Evolutionary conservation across 306 rosid species (phyloP).

Genomic region (Quillaja saponaria): DNA sequence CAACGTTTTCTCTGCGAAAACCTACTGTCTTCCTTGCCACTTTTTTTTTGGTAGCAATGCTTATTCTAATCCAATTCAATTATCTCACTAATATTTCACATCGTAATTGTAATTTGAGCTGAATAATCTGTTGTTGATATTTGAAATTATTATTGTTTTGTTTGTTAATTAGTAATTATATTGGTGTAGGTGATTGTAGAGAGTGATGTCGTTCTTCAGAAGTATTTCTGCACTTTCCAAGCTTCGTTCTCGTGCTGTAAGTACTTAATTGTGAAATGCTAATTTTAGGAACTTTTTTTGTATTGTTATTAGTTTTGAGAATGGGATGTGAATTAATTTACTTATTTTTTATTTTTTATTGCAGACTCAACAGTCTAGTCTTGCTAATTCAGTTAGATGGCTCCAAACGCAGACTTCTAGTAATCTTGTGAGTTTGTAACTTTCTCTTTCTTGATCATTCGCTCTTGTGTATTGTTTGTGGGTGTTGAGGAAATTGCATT

Average conservation of each 20-base stretch:
- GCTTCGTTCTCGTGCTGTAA: conserved; percentile 83
- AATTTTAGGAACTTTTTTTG: background rate
- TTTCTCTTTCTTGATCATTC: conserved; percentile 15
- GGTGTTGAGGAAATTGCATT: background rate
- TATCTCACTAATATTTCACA: too few species aligned
- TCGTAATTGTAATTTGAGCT: conserved; percentile 6
- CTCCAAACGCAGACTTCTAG: conserved; percentile 68
- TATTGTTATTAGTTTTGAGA: background rate
- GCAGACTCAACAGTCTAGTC: conserved; percentile 77
- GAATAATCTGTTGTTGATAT: background rate
- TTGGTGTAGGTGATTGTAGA: conserved; percentile 11
- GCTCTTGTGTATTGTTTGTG: background rate
- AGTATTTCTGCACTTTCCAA: conserved; percentile 68
- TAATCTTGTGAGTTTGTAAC: conserved; percentile 64
- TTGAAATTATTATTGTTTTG: background rate
- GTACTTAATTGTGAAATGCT: conserved; percentile 11
- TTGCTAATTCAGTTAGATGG: conserved; percentile 79
- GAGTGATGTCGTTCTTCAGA: conserved; percentile 60
- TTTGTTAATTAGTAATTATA: background rate
- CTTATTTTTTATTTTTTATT: conserved; percentile 17
- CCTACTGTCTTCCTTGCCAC: background rate
- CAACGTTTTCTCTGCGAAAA: background rate
- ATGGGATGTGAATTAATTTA: background rate
- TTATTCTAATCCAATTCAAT: background rate
- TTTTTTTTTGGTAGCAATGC: background rate